Evolutionary conservation across 2,329 filamentous ascomycete species (phyloP), one percentile per base, ranked within the genome.

Genomic region (Ophiostoma ips): DNA sequence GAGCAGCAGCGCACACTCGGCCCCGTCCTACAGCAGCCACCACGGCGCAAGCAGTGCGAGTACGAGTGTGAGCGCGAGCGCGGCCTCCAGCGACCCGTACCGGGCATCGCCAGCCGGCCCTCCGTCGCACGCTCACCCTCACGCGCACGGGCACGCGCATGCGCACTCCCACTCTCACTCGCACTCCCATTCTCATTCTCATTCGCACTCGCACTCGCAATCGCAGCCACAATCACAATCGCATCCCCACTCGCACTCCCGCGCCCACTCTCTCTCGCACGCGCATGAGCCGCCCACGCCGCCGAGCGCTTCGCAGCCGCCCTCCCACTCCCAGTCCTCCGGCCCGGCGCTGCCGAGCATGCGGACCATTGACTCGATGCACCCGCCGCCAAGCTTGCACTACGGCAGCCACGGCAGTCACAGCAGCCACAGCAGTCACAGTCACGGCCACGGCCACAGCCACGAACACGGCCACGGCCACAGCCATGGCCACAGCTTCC

Each of bases 341-440:
- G 28, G n/a, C 13, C 55, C 56, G 16, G 54, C 58, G 2, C 51
- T 61, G 21, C 59, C 59, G 38, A 59, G 59, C 51, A 59, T 61
- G 58, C 55, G 58, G 19, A 58, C 52, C 41, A 55, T 60, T 10
- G 59, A 58, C 18, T 45, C 52, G 15, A 51, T 56, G 13, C 55
- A 53, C 18, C 55, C 57, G 34, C 55, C 56, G 36, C 55, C 48
- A 16, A 31, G 21, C 4, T 15, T 16, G 15, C 36, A 41, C 35
- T 37, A 46, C 37, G 10, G 15, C 8, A 30, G 36, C 34, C 55
- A 40, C 52, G 51, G 30, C 52, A 55, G n/a, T 41, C 49, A 38
- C 46, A 54, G 18, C 57, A 55, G n/a, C 11, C 41, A 44, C 40
- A 10, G 16, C 19, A 19, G 36, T 6, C 36, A 40, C 18, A 18